Percentiles rank a stretch among this genome's conserved stretches.
Evolutionary conservation across 768 basidiomycete genomes (phyloP).

Genomic region (Lenzites betulinus): DNA sequence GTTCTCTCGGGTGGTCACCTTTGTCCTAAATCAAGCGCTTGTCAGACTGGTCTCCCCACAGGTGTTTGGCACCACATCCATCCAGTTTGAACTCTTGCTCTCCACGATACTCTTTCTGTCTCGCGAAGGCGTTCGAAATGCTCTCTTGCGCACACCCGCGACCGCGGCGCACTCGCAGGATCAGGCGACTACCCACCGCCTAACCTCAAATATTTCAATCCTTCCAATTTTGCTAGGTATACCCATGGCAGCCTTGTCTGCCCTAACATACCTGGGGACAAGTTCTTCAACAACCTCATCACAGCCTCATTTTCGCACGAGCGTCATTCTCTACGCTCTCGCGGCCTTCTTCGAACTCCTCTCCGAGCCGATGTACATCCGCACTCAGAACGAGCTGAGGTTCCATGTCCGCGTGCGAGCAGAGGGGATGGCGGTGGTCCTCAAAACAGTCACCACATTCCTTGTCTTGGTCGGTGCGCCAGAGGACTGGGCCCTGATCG

Average conservation of each 20-base stretch:
- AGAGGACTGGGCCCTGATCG: conserved; percentile 63
- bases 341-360: conserved; percentile 78
- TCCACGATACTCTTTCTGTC: conserved; percentile 91
- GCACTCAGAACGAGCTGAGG: conserved; percentile 61
- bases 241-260: conserved; percentile 57
- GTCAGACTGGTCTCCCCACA: conserved; percentile 82
- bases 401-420: conserved; percentile 77
- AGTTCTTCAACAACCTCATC: conserved; percentile 54
- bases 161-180: conserved; percentile 3
- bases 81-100: conserved; percentile 91
- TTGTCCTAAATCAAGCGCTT: conserved; percentile 84
- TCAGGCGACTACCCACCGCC: not conserved
- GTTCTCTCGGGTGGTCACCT: conserved; percentile 82
- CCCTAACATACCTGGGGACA: conserved; percentile 53
- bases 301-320: conserved; percentile 65
- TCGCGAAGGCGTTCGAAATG: conserved; percentile 90
- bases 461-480: conserved; percentile 48
- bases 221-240: conserved; percentile 72
- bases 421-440: conserved; percentile 80
- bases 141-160: conserved; percentile 64
- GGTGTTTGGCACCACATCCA: conserved; percentile 86
- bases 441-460: conserved; percentile 75
- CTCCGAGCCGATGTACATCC: conserved; percentile 65
- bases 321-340: conserved; percentile 69
- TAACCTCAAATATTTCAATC: conserved; percentile 52